Base-by-base conservation (phyloP, 257 asterid species). In the Salvia miltiorrhiza region DNA sequence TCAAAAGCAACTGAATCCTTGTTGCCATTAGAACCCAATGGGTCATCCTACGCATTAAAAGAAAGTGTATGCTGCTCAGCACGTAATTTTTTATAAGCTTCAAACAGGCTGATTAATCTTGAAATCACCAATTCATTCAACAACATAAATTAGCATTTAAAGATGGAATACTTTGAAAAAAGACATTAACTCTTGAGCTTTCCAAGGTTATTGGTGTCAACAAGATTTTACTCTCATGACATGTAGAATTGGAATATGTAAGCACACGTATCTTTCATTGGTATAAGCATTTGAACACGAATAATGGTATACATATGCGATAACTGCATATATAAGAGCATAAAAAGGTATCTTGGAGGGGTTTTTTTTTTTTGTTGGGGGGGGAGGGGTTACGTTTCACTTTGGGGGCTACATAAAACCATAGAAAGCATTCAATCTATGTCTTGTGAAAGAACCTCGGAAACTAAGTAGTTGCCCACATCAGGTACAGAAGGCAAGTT, bases 391-490 rank as follows among this genome's bases (percentile, higher is more conserved):
- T n/a, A n/a, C n/a, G n/a, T n/a, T n/a, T n/a, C n/a, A n/a, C n/a
- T n/a, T 14, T 9, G 0, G 8, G n/a, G 3, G 5, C 14, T 6
- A n/a, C 0, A 58, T 32, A 9, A 33, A 58, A 33, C 12, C 24
- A 57, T n/a, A n/a, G 55, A 9, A 52, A 7, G 56, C 12, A 58
- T 16, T 59, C n/a, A 59, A 24, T 24, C 21, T 26, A 41, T 63
- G 63, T 53, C 53, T 41, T 16, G 40, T 9, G 13, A 59, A n/a
- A n/a, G n/a, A n/a, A 88, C 98, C 98, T 89, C 96, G 26, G 94
- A 76, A 72, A 81, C 75, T 86, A 92, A 85, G 81, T 83, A 92
- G 78, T 83, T 86, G 85, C 95, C 79, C 75, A 90, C 98, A 65
- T 93, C 98, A 44, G 96, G 97, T 49, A 90, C 80, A 74, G 90